These are phyloP conservation scores for Aulographum hederae DNA, from an alignment of 2,329 filamentous ascomycete genomes.

Conservation along the genomic window DNA sequence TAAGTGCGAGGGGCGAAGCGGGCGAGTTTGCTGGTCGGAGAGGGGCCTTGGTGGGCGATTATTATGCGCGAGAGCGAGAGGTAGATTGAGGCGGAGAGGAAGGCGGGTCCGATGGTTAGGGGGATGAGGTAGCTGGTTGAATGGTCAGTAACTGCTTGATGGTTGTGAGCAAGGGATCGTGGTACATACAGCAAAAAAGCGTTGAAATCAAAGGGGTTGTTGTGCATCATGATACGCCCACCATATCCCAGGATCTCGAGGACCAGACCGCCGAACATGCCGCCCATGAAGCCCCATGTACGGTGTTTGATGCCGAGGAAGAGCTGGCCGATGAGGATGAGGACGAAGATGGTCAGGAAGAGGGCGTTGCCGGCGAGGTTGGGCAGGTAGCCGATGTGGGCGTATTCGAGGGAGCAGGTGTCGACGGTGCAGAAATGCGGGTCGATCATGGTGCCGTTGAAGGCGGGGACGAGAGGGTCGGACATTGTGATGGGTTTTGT, in stretches of 20 bases:
- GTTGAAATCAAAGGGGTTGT: conserved; percentile 29
- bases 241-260: conserved; percentile 38
- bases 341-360: conserved; percentile 31
- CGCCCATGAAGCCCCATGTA: conserved; percentile 37
- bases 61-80: conserved; percentile 34
- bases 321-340: conserved; percentile 29
- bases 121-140: conserved; percentile 25
- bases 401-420: conserved; percentile 26
- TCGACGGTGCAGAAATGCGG: conserved; percentile 16
- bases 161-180: not conserved
- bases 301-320: conserved; percentile 29
- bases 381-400: conserved; percentile 36
- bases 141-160: not conserved
- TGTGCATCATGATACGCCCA: conserved; percentile 33
- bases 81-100: conserved; percentile 46
- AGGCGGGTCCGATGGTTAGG: conserved; percentile 37
- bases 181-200: conserved; percentile 31
- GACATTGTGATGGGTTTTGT: too few species aligned
- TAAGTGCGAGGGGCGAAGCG: conserved; percentile 26
- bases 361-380: conserved; percentile 31
- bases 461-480: too few species aligned
- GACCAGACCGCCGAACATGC: conserved; percentile 27
- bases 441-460: not conserved
- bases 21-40: conserved; percentile 16
- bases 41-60: conserved; percentile 14